A percentile compares a stretch with the other conserved stretches of the same genome.
Evolutionary conservation across 768 basidiomycete species (phyloP).

Genomic region (Tubosaeta sp.): DNA sequence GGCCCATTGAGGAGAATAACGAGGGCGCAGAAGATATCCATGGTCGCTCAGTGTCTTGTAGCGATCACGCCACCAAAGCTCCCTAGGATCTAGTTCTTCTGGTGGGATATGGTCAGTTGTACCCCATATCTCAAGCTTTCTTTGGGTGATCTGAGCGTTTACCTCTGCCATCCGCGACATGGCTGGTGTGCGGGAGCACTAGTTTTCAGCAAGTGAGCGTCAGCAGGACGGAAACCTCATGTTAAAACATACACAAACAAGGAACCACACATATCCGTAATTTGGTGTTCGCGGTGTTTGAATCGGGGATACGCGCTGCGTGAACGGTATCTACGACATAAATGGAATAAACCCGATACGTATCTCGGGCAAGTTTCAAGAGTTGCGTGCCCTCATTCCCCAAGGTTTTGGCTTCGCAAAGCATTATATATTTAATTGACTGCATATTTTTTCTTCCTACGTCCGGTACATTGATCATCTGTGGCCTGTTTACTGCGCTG

Average conservation of each 20-base stretch:
- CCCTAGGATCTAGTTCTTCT: conserved; percentile 7
- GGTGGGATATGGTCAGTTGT: background rate
- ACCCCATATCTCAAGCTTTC: background rate
- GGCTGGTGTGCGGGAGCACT: background rate
- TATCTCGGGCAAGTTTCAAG: background rate
- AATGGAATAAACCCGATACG: background rate
- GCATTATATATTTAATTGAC: background rate
- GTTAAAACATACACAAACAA: conserved; percentile 14
- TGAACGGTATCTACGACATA: too few species aligned
- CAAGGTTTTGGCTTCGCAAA: too few species aligned
- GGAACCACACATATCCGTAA: background rate
- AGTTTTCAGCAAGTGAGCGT: too few species aligned
- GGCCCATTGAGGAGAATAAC: conserved; percentile 10
- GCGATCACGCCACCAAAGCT: conserved; percentile 11
- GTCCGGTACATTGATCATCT: too few species aligned
- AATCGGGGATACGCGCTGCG: conserved; percentile 6
- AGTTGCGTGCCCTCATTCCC: too few species aligned
- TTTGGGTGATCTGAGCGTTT: background rate
- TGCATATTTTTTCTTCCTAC: background rate
- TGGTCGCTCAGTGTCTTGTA: conserved; percentile 1
- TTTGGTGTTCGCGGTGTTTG: background rate
- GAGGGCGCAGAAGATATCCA: conserved; percentile 13
- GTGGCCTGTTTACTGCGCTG: too few species aligned
- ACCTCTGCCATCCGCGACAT: background rate
- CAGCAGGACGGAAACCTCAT: background rate